Evolutionary conservation across 2,329 filamentous ascomycete genomes (phyloP), one percentile per base, ranked within the genome.

Genomic region (Neofusicoccum parvum): DNA sequence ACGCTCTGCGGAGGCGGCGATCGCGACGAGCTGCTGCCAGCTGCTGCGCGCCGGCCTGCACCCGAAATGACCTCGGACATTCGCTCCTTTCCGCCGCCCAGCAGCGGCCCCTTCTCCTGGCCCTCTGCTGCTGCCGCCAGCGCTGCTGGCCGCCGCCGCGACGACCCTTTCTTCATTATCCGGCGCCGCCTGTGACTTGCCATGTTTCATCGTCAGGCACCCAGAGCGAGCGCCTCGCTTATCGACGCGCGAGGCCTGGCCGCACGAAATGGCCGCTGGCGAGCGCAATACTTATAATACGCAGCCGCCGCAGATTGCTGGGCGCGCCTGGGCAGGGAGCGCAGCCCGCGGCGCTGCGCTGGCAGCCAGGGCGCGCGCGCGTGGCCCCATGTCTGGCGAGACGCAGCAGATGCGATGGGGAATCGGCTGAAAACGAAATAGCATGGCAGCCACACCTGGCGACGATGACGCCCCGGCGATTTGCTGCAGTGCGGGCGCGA

Each of bases 161-260:
- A 9, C 23, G 27, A 46, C 41, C 39, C 54, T 46, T 23, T 60
- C 43, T 17, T 48, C 41, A 48, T 48, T 48, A 60, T 46, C 32
- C 46, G 15, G 59, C 34, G 46, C 45, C 17, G 45, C 27, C 59
- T 63, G 62, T 48, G 62, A 64, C 62, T 27, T 46, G 62, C 23
- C 62, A 37, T 54, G 62, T 65, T 65, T 65, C 62, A 65, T 65
- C 62, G 62, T 37, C 62, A 54, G 49, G 62, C 62, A 64, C 62
- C 50, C 54, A 59, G 54, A n/a, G 62, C 56, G 41, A 60, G 56
- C 54, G 48, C 60, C 60, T 51, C 48, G 48, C 60, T 63, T 51
- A 63, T 63, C 60, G 60, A 58, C 11, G 37, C 49, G 49, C 49
- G 49, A 34, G 27, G 23, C 34, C 49, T 51, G 49, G 49, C 39